phyloP scores from a whole-genome alignment of 148 eudicot species.

The Tetragonia tetragonoides region DNA sequence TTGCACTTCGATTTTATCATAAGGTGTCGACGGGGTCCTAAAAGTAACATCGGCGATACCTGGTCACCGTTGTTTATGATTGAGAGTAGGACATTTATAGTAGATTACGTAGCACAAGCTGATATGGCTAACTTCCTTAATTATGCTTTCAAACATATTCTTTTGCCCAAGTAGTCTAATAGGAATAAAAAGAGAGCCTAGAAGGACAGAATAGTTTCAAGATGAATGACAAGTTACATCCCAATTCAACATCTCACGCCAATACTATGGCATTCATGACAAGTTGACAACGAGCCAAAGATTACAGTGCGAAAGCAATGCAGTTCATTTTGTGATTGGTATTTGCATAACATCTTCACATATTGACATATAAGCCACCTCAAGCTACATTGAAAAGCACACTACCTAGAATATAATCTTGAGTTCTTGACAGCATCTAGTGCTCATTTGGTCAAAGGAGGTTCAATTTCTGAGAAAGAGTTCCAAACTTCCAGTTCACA shows the following conservation, averaged over 20 bases:
- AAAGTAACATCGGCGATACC: no score
- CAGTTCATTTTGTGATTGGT: not conserved
- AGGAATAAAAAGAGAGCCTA: not conserved
- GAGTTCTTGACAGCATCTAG: not conserved
- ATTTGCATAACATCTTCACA: not conserved
- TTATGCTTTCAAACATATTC: not conserved
- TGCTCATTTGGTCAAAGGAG: no score
- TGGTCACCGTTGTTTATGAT: no score
- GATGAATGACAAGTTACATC: no score
- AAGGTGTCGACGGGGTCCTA: no score
- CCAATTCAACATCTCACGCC: not conserved
- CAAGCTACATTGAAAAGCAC: not conserved
- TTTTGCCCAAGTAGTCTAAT: not conserved
- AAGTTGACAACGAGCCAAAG: not conserved
- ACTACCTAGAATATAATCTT: not conserved
- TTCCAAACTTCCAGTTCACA: no score
- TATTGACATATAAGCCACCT: not conserved
- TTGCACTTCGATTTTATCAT: not conserved
- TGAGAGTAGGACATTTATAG: not conserved
- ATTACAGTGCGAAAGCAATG: not conserved
- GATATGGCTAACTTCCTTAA: no score
- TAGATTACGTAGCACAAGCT: not conserved
- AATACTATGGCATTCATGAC: not conserved
- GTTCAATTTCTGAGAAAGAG: no score
- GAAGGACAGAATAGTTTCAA: not conserved